Conservation (phyloP, 75 land plant genomes). For the Picea sitchensis region DNA sequence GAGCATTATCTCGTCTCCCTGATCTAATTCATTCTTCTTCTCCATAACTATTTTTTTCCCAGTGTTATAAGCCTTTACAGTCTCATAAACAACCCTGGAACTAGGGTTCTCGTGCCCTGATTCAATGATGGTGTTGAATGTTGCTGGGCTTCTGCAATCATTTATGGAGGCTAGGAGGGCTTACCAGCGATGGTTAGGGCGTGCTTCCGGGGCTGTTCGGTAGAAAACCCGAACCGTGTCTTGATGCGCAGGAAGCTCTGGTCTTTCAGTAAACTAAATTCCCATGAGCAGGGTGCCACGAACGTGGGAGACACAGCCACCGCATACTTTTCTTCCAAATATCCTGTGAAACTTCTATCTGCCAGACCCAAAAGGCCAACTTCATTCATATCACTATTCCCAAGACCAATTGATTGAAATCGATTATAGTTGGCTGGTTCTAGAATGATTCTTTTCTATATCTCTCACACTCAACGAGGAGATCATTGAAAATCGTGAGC, state of each 20-base stretch:
- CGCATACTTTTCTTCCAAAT: not conserved
- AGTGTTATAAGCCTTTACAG: not conserved
- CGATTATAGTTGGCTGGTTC: no score
- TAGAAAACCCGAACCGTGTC: not conserved
- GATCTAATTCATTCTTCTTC: not conserved
- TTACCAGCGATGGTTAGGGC: not conserved
- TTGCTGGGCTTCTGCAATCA: not conserved
- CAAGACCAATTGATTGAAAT: no score
- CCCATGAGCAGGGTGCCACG: not conserved
- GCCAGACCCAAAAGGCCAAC: no score
- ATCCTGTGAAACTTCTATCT: no score
- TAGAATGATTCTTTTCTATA: no score
- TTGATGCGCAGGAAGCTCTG: not conserved
- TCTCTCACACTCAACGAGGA: no score
- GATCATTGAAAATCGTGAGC: no score
- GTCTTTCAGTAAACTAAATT: not conserved
- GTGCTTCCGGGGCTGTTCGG: not conserved
- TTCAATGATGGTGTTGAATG: not conserved
- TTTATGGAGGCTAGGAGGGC: not conserved
- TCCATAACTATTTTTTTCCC: not conserved
- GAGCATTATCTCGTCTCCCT: conserved; percentile 29
- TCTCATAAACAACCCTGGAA: not conserved
- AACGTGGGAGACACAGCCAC: conserved; percentile 3
- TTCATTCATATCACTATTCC: no score
- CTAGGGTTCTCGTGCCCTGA: not conserved